Percentiles rank a stretch among this genome's conserved stretches.
Evolutionary conservation across 768 basidiomycete species (phyloP).

Genomic region (Pleurotus tuoliensis): DNA sequence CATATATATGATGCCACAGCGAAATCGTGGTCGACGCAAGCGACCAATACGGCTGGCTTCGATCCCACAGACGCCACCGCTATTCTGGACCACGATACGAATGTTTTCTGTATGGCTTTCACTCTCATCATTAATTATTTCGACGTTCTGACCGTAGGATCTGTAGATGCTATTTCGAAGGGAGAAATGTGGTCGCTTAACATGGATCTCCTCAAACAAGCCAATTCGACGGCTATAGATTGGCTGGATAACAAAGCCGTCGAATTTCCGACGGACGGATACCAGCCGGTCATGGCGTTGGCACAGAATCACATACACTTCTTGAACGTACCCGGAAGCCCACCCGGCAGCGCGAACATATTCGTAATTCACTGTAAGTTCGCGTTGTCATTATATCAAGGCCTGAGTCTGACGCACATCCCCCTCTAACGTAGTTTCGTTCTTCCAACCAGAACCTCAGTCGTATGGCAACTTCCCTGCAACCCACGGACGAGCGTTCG

Average conservation of each 20-base stretch:
- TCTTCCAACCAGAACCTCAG: slow-evolving; percentile 71
- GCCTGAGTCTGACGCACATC: neutral
- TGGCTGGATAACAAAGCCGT: slow-evolving; percentile 65
- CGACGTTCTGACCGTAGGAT: neutral
- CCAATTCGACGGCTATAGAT: slow-evolving; percentile 49
- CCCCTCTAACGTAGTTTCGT: slow-evolving; percentile 47
- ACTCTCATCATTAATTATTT: neutral
- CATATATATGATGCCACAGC: slow-evolving; percentile 78
- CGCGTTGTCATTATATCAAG: neutral
- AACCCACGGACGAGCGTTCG: slow-evolving; percentile 56
- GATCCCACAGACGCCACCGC: slow-evolving; percentile 63
- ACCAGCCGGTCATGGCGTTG: slow-evolving; percentile 73
- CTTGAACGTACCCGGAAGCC: slow-evolving; percentile 61
- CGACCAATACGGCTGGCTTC: slow-evolving; percentile 47
- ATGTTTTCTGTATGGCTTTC: slow-evolving; percentile 64
- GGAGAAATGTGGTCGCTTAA: slow-evolving; percentile 67
- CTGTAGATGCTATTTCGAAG: slow-evolving; percentile 64
- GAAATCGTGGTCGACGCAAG: slow-evolving; percentile 78
- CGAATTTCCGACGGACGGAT: slow-evolving; percentile 49
- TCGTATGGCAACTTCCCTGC: slow-evolving; percentile 50
- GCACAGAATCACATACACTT: slow-evolving; percentile 88
- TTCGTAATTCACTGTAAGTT: slow-evolving; percentile 86
- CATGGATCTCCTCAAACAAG: slow-evolving; percentile 60
- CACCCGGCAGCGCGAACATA: slow-evolving; percentile 70
- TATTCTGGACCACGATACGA: slow-evolving; percentile 93